A percentile compares a stretch with the other conserved stretches of the same genome.
Evolutionary conservation across 2,329 filamentous ascomycete species (phyloP).

Genomic region (Stemphylium vesicarium): DNA sequence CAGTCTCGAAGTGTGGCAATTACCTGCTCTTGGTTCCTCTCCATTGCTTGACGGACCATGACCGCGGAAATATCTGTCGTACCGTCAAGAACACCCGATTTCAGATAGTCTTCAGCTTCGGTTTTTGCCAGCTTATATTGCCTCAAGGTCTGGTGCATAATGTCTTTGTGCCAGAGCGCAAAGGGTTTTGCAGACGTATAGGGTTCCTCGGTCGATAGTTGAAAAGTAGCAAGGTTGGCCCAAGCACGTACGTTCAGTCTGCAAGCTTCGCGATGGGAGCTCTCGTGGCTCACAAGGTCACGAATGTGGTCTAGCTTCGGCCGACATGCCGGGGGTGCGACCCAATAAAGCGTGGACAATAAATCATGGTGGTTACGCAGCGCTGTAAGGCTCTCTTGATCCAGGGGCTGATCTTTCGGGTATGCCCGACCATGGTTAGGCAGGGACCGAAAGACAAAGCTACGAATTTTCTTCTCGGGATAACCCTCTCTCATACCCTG

Average conservation of each 20-base stretch:
- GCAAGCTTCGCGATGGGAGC: constrained; percentile 65
- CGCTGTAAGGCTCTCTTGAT: constrained; percentile 61
- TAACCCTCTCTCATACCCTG: constrained; percentile 55
- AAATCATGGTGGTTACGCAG: constrained; percentile 68
- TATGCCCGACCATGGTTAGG: constrained; percentile 67
- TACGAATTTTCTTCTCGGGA: constrained; percentile 61
- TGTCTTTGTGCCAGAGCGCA: constrained; percentile 61
- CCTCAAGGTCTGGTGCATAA: constrained; percentile 58
- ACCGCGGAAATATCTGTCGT: constrained; percentile 52
- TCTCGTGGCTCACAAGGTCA: constrained; percentile 62
- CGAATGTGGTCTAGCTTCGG: constrained; percentile 60
- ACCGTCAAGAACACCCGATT: constrained; percentile 45
- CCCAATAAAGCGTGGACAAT: constrained; percentile 65
- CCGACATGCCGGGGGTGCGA: constrained; percentile 60
- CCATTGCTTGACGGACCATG: constrained; percentile 59
- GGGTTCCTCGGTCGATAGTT: constrained; percentile 60
- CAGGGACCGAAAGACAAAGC: constrained; percentile 63
- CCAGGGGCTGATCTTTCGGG: constrained; percentile 62
- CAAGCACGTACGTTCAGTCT: constrained; percentile 64
- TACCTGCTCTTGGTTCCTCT: constrained; percentile 64
- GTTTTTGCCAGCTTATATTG: constrained; percentile 63
- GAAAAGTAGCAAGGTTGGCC: constrained; percentile 63
- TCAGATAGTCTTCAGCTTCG: constrained; percentile 63
- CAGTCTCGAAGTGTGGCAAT: constrained; percentile 61
- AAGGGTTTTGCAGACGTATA: constrained; percentile 55